A percentile compares a stretch with the other conserved stretches of the same genome.
These are phyloP conservation scores for Daldinia eschscholtzii DNA, from an alignment of 2,329 filamentous ascomycete species.

Conservation along the genomic window DNA sequence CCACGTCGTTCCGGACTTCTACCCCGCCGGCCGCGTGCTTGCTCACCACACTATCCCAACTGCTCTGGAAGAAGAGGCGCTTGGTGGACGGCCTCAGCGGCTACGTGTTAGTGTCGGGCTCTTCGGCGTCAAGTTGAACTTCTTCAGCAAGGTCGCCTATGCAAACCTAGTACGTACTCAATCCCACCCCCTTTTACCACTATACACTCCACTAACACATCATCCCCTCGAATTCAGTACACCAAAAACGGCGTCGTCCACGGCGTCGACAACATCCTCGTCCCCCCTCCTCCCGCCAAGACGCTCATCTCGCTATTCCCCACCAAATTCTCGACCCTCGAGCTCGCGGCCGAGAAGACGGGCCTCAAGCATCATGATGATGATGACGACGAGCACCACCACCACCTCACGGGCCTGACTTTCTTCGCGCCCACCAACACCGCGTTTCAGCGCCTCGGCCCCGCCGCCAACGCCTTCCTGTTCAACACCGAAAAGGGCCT, in stretches of 20 bases:
- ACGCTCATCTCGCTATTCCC: conserved; percentile 73
- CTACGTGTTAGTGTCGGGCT: conserved; percentile 75
- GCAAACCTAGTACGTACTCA: conserved; percentile 73
- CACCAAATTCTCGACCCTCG: conserved; percentile 80
- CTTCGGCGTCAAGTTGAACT: conserved; percentile 78
- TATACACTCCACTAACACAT: conserved; percentile 14
- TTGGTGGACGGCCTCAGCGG: conserved; percentile 78
- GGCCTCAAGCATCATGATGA: conserved; percentile 64
- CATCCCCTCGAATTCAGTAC: conserved; percentile 58
- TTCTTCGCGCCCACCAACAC: conserved; percentile 84
- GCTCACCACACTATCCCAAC: conserved; percentile 81
- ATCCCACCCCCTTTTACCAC: background rate
- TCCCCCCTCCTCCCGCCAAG: conserved; percentile 76
- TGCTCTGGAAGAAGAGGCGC: conserved; percentile 66
- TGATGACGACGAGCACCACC: conserved; percentile 56
- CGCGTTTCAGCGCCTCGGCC: conserved; percentile 83
- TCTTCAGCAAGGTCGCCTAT: conserved; percentile 77
- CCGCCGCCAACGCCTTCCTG: conserved; percentile 82
- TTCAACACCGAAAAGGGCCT: conserved; percentile 80
- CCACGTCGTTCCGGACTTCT: conserved; percentile 77
- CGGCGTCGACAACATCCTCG: conserved; percentile 78
- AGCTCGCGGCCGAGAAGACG: conserved; percentile 80
- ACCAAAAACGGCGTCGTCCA: conserved; percentile 87
- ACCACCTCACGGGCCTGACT: conserved; percentile 73
- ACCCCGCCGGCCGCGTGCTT: conserved; percentile 75